A percentile compares a stretch with the other conserved stretches of the same genome.
These are phyloP conservation scores for Drechslerella dactyloides DNA, from an alignment of 2,329 filamentous ascomycete genomes.

Conservation along the genomic window DNA sequence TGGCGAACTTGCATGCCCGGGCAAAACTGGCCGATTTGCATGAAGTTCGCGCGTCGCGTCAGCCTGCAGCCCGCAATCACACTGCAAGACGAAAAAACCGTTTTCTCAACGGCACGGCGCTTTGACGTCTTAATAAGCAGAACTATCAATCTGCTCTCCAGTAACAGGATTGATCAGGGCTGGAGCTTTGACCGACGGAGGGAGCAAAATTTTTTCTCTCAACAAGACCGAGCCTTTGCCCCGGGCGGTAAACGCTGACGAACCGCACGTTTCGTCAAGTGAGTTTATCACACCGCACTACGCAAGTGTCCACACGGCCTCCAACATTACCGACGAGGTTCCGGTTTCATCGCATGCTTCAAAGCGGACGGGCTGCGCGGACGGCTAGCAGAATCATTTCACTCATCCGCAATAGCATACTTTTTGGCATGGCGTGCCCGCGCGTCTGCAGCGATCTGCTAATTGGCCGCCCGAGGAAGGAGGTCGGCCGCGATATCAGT, in stretches of 20 bases:
- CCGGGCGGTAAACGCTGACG: too few relatives aligned
- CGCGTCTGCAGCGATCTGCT: background rate
- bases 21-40: too few relatives aligned
- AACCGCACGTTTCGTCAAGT: too few relatives aligned
- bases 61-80: too few relatives aligned
- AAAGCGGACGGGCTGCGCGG: background rate
- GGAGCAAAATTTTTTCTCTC: slow-evolving; percentile 10
- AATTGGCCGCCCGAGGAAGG: background rate
- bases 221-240: too few relatives aligned
- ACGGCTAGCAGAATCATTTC: too few relatives aligned
- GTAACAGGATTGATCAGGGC: too few relatives aligned
- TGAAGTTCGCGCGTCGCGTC: slow-evolving; percentile 11
- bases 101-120: slow-evolving; percentile 37
- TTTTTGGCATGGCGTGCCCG: background rate
- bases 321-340: background rate
- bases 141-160: too few relatives aligned
- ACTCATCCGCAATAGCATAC: background rate
- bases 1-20: too few relatives aligned
- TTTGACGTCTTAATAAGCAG: slow-evolving; percentile 36
- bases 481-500: background rate
- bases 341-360: background rate
- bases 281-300: background rate
- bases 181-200: background rate
- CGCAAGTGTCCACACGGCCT: background rate
- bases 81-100: slow-evolving; percentile 25